These are phyloP conservation scores for Chaetomium sp. DNA, from an alignment of 2,329 filamentous ascomycete genomes.

Conservation along the genomic window DNA sequence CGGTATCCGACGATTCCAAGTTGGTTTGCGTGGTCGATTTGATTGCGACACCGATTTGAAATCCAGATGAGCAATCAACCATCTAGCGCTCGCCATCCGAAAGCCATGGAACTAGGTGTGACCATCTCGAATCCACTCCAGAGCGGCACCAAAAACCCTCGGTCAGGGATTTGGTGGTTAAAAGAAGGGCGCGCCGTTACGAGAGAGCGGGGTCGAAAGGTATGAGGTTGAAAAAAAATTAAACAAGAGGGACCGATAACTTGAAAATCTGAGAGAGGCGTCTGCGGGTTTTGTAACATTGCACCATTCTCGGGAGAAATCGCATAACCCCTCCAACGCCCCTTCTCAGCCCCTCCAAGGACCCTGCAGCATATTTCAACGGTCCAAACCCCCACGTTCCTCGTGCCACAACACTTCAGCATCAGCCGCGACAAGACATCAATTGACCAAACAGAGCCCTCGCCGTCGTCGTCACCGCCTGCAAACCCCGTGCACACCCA, in stretches of 20 bases:
- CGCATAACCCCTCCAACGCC: constrained; percentile 10
- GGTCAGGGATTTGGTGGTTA: constrained; percentile 8
- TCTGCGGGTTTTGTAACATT: constrained; percentile 8
- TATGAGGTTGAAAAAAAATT: not conserved
- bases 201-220: constrained; percentile 8
- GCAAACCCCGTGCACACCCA: not conserved
- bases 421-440: not conserved
- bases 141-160: not conserved
- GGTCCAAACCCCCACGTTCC: constrained; percentile 14
- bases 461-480: not conserved
- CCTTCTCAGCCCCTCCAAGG: not conserved
- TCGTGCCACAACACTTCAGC: not conserved
- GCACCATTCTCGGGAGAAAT: constrained; percentile 14
- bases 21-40: not conserved
- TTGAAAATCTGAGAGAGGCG: not conserved
- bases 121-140: constrained; percentile 1
- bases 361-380: not conserved
- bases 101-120: constrained; percentile 3
- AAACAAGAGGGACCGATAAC: not conserved
- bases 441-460: constrained; percentile 16
- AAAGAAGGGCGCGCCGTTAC: constrained; percentile 12
- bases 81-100: constrained; percentile 8
- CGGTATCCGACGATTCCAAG: not conserved
- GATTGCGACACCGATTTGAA: constrained; percentile 9
- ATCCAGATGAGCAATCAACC: constrained; percentile 15